These are phyloP conservation scores for Tetrahymena thermophila DNA, from an alignment of 73 alveolate genomes.

Conservation along the genomic window DNA sequence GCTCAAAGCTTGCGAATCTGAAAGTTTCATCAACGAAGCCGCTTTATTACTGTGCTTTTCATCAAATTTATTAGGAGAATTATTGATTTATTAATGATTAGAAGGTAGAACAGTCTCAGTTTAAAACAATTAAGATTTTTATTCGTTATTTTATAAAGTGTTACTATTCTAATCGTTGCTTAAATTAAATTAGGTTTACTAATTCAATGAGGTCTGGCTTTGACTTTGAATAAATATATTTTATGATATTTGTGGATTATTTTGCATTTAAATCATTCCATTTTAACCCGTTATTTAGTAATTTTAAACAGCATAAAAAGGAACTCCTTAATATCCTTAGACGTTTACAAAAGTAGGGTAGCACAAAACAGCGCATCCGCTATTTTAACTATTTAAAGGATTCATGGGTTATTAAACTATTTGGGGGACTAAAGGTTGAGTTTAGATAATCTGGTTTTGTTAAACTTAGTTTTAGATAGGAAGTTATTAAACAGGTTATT, in stretches of 20 bases:
- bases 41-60: not conserved
- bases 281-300: not conserved
- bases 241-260: not conserved
- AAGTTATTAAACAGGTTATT: not conserved
- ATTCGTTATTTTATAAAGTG: not conserved
- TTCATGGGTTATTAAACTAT: not conserved
- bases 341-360: not conserved
- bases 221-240: not conserved
- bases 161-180: not conserved
- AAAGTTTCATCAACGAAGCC: not conserved
- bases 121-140: not conserved
- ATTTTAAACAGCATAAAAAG: not conserved
- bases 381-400: not conserved
- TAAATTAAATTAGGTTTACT: not conserved
- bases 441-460: not conserved
- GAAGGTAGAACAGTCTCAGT: not conserved
- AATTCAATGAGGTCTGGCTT: not conserved
- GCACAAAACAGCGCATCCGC: not conserved
- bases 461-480: not conserved
- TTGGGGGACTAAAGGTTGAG: not conserved
- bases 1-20: not conserved
- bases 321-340: not conserved
- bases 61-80: not conserved
- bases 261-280: not conserved
- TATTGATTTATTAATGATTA: too few relatives aligned